Evolutionary conservation across 768 basidiomycete species (phyloP).

Genomic region (Serendipita sp.): DNA sequence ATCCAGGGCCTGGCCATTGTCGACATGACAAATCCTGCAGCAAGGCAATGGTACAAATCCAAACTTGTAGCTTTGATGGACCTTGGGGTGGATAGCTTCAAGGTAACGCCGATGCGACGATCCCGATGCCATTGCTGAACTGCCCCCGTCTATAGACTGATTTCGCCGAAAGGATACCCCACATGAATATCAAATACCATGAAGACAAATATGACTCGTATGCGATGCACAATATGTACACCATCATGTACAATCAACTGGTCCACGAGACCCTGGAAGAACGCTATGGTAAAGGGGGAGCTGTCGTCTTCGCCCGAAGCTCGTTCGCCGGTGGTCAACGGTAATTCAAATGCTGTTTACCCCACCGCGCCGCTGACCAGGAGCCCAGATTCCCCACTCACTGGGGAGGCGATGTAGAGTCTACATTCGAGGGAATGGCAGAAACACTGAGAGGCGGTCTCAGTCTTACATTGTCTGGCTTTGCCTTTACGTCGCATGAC

Average conservation of each 20-base stretch:
- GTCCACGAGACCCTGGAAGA: constrained; percentile 47
- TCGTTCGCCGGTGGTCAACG: constrained; percentile 57
- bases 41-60: constrained; percentile 37
- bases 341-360: neutral
- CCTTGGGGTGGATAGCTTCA: constrained; percentile 40
- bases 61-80: constrained; percentile 35
- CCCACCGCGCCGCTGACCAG: neutral
- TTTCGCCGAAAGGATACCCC: constrained; percentile 64
- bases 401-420: constrained; percentile 66
- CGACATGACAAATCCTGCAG: constrained; percentile 47
- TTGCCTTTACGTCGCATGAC: constrained; percentile 58
- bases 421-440: constrained; percentile 64
- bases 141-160: constrained; percentile 29
- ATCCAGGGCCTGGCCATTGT: constrained; percentile 23
- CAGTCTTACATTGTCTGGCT: constrained; percentile 52
- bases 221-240: constrained; percentile 57
- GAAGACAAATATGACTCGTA: constrained; percentile 48
- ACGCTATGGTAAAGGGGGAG: constrained; percentile 45
- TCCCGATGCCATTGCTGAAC: neutral
- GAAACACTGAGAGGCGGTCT: constrained; percentile 51
- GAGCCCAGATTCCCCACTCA: constrained; percentile 19
- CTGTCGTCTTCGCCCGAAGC: constrained; percentile 53
- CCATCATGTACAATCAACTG: constrained; percentile 51
- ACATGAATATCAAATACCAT: constrained; percentile 42
- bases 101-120: constrained; percentile 18